phyloP scores from a whole-genome alignment of 441 rosid genomes.

The Viola pubescens region DNA sequence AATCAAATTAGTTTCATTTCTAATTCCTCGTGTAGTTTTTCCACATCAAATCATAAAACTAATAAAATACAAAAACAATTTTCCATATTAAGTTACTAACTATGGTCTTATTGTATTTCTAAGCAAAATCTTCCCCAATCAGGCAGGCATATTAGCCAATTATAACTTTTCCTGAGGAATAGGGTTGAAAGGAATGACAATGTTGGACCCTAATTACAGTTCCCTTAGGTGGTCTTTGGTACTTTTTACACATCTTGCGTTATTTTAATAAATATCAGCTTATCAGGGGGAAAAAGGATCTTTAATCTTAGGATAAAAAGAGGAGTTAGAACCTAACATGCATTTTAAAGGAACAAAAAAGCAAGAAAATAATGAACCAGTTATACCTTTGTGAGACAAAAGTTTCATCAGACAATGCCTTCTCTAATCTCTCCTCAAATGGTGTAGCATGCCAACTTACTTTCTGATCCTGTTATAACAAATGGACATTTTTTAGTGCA shows the following conservation, averaged over 20 bases:
- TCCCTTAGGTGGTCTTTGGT: not conserved
- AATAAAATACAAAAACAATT: no score
- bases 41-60: no score
- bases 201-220: not conserved
- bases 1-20: no score
- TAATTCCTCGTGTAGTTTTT: no score
- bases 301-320: not conserved
- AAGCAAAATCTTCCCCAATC: no score
- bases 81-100: no score
- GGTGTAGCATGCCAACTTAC: slow-evolving; percentile 99
- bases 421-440: slow-evolving; percentile 91
- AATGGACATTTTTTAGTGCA: slow-evolving; percentile 6
- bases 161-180: no score
- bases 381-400: slow-evolving; percentile 47
- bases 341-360: not conserved
- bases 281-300: not conserved
- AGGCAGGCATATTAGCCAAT: no score
- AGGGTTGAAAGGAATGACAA: no score
- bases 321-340: not conserved
- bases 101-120: no score
- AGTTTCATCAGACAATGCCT: slow-evolving; percentile 77
- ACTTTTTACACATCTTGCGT: not conserved
- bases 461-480: slow-evolving; percentile 70
- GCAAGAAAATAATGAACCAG: not conserved
- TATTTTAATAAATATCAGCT: not conserved